Conservation (phyloP, 441 rosid genomes). For the Croton setiger region DNA sequence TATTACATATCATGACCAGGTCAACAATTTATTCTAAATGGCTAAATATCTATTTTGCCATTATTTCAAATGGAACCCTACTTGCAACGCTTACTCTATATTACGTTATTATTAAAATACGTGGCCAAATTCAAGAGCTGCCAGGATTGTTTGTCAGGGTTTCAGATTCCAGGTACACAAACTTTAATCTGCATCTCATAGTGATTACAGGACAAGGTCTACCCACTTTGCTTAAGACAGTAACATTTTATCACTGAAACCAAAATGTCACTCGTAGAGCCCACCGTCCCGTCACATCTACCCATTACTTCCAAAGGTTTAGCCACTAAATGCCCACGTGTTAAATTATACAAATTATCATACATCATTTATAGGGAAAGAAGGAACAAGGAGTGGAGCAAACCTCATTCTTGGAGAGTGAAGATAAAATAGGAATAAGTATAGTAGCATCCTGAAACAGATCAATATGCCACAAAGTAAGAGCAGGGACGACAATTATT, state of each 20-base stretch:
- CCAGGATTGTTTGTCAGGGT: neutral
- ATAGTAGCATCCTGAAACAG: constrained; percentile 88
- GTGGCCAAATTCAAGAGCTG: neutral
- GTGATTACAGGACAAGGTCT: no score
- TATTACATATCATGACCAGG: neutral
- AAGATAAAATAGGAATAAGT: constrained; percentile 94
- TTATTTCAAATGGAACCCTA: neutral
- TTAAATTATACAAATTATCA: neutral
- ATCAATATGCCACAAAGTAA: constrained; percentile 19
- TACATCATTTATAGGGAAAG: neutral
- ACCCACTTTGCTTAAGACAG: neutral
- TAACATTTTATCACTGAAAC: neutral
- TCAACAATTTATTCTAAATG: neutral
- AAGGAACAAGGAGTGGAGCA: constrained; percentile 17
- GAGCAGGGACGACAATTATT: neutral
- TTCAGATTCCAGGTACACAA: neutral
- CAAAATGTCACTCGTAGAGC: neutral
- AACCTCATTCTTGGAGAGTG: constrained; percentile 95
- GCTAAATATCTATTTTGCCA: neutral
- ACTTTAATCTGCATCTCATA: neutral
- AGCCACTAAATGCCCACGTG: neutral
- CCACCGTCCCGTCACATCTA: neutral
- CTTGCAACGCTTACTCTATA: no score
- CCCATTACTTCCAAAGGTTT: neutral
- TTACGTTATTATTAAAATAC: neutral